phyloP scores from a whole-genome alignment of 164 flowering plant species.

The Malania oleifera region DNA sequence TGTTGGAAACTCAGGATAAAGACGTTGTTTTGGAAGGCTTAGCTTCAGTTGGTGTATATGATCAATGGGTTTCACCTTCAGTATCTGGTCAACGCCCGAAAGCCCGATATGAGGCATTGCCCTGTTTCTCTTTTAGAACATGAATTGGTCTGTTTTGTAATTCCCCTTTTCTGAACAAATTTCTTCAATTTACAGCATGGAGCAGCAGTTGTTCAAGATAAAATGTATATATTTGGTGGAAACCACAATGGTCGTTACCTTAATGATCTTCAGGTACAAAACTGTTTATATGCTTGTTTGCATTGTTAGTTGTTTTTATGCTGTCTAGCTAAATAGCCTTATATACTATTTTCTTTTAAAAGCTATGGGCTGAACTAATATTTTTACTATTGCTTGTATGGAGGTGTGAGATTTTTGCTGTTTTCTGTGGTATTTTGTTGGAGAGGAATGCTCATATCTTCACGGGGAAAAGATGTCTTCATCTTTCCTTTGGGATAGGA shows the following conservation, averaged over 20 bases:
- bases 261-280: constrained; percentile 87
- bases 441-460: no score
- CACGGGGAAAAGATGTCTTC: no score
- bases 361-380: not conserved
- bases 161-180: not conserved
- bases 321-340: no score
- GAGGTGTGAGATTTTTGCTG: no score
- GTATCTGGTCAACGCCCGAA: constrained; percentile 82
- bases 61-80: constrained; percentile 86
- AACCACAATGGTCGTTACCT: constrained; percentile 99
- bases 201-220: constrained; percentile 82
- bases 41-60: constrained; percentile 72
- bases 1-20: constrained; percentile 70
- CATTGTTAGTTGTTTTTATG: no score
- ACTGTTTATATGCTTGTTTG: not conserved
- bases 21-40: constrained; percentile 78
- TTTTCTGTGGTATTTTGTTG: no score
- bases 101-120: constrained; percentile 85
- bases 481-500: no score
- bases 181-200: constrained; percentile 63
- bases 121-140: constrained; percentile 8
- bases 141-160: not conserved
- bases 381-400: no score
- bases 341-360: not conserved
- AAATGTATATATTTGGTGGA: constrained; percentile 96